phyloP scores from a whole-genome alignment of 2,329 filamentous ascomycete genomes.

The Hortaea werneckii region DNA sequence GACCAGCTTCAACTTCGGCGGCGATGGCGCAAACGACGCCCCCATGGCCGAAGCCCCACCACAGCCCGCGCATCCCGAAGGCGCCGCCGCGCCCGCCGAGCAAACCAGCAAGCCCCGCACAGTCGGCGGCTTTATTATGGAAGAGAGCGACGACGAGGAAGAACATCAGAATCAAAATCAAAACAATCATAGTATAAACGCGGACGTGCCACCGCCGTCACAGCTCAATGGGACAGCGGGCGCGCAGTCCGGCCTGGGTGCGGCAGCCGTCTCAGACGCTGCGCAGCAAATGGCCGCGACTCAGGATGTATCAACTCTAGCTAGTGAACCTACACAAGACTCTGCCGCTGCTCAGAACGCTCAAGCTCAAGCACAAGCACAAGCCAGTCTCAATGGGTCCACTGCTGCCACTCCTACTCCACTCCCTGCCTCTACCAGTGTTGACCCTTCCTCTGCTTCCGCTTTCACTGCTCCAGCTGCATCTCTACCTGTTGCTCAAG shows the following conservation, averaged over 20 bases:
- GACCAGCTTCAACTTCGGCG: slow-evolving; percentile 19
- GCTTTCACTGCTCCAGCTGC: slow-evolving; percentile 21
- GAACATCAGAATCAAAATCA: slow-evolving; percentile 17
- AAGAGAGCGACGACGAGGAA: slow-evolving; percentile 51
- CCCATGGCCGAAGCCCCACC: slow-evolving; percentile 25
- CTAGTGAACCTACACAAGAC: slow-evolving; percentile 34
- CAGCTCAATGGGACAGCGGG: slow-evolving; percentile 18
- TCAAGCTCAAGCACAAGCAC: slow-evolving; percentile 2
- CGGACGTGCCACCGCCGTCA: slow-evolving; percentile 13
- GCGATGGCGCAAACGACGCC: slow-evolving; percentile 15
- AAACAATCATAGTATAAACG: slow-evolving; percentile 1
- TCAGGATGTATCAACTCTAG: slow-evolving; percentile 37
- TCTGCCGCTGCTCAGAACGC: slow-evolving; percentile 19
- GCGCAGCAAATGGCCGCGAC: slow-evolving; percentile 38
- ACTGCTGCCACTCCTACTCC: slow-evolving; percentile 18
- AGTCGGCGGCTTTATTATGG: slow-evolving; percentile 53
- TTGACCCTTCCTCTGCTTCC: slow-evolving; percentile 17
- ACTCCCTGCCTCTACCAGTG: slow-evolving; percentile 15
- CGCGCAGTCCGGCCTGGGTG: slow-evolving; percentile 16
- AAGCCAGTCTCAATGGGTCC: slow-evolving; percentile 26
- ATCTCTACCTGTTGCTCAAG: slow-evolving; percentile 13
- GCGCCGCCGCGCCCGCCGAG: slow-evolving; percentile 16
- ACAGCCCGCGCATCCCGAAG: slow-evolving; percentile 11
- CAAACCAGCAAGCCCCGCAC: slow-evolving; percentile 37
- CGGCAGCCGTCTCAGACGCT: slow-evolving; percentile 15